Percentiles rank a stretch among this genome's conserved stretches.
Conservation (phyloP, 1,284 basidiomycete genomes). For the Kwoniella shivajii region DNA sequence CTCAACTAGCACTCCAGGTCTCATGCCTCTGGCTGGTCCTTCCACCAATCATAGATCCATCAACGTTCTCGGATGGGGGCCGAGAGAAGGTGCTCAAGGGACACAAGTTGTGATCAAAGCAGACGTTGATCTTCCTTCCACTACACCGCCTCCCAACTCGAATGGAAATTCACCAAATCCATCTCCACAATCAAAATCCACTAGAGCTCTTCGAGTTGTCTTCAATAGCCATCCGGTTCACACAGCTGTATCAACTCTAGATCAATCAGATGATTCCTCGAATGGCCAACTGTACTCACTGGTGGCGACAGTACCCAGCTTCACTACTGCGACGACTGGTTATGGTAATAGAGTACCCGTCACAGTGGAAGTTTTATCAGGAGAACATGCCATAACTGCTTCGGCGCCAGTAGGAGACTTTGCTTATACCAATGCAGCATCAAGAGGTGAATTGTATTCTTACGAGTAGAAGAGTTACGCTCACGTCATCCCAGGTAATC, state of each 20-base stretch:
- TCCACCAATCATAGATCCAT: constrained; percentile 13
- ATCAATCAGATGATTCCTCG: constrained; percentile 2
- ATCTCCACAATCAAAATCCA: constrained; percentile 4
- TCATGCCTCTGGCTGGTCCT: neutral
- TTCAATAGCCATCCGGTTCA: constrained; percentile 40
- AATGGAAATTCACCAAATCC: constrained; percentile 8
- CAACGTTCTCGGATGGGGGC: constrained; percentile 29
- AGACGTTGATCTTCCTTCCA: constrained; percentile 34
- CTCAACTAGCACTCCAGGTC: constrained; percentile 5
- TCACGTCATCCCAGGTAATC: neutral
- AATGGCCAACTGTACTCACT: constrained; percentile 33
- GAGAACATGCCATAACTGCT: constrained; percentile 33
- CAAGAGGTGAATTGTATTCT: constrained; percentile 19
- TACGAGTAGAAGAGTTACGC: neutral
- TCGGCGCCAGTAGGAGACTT: constrained; percentile 41
- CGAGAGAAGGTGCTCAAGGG: constrained; percentile 34
- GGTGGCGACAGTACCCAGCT: constrained; percentile 34
- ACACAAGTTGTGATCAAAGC: constrained; percentile 34
- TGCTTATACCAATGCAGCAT: constrained; percentile 23
- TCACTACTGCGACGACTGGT: constrained; percentile 20
- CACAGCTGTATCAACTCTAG: constrained; percentile 25
- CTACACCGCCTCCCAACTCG: constrained; percentile 12
- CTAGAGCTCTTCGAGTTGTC: constrained; percentile 36
- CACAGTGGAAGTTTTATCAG: constrained; percentile 40
- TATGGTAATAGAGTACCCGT: constrained; percentile 32